A percentile compares a stretch with the other conserved stretches of the same genome.
Evolutionary conservation across 768 basidiomycete genomes (phyloP).

Genomic region (Clathrus columnatus): DNA sequence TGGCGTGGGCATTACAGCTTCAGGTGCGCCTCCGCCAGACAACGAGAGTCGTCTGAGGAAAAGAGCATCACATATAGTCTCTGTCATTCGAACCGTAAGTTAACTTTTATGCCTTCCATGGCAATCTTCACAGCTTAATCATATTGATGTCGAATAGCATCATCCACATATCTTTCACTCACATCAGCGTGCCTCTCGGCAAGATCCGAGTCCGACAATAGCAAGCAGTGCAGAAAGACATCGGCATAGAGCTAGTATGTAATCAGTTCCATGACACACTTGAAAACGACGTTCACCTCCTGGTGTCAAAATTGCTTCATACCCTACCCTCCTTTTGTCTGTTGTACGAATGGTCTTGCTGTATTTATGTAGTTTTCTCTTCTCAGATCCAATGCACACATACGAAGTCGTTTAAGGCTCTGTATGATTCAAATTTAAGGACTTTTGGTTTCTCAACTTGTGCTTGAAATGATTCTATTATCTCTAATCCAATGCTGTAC

Average conservation of each 20-base stretch:
- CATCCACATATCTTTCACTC: neutral
- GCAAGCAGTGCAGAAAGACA: no score
- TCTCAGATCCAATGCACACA: no score
- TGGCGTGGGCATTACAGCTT: neutral
- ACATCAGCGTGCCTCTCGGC: neutral
- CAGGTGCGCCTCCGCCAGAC: neutral
- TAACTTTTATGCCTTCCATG: no score
- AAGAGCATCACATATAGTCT: neutral
- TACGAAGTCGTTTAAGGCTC: neutral
- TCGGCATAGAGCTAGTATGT: neutral
- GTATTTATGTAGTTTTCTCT: no score
- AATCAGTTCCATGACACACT: neutral
- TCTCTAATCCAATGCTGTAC: constrained; percentile 1
- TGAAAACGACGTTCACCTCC: neutral
- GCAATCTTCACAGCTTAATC: no score
- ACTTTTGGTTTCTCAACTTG: neutral
- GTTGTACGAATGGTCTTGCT: neutral
- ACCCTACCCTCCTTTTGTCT: no score
- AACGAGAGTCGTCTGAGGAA: neutral
- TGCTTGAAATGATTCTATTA: neutral
- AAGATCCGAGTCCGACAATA: no score
- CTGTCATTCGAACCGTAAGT: neutral
- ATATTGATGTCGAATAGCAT: neutral
- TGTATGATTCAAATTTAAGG: neutral
- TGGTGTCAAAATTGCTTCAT: no score